Base-by-base conservation (phyloP, 371 early-diverging fungal species). In the Batkoa obscura region DNA sequence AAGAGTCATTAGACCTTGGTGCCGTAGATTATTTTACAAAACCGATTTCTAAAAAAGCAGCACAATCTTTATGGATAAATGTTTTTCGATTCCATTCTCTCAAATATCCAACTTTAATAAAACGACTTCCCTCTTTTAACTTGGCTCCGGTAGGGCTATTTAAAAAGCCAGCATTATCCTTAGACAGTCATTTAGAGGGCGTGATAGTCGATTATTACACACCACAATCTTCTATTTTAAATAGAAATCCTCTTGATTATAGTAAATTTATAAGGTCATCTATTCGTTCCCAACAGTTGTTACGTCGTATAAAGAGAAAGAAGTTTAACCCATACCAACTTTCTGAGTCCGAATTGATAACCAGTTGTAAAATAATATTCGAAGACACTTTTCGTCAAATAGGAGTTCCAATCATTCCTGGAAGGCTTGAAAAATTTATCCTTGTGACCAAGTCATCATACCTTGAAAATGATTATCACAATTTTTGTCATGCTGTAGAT, bases 401-500 rank as follows among this genome's bases (percentile, higher is more conserved):
- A 5, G 31, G 31, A 8, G 31, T 53, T 17, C 23, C 53, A 5
- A 15, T 37, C 30, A 31, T 23, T 41, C 17, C 15, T 15, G 38
- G 6, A 9, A 13, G 13, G 23, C 53, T 53, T 8, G 13, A 53
- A 6, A 13, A 39, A 39, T 38, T 53, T 13, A 53, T 53, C 35
- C 41, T 37, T 5, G 53, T 41, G 31, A 30, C 32, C 30, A 13
- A 39, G n/a, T 10, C 35, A 15, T 34, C 38, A 17, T 53, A 53
- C 32, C 39, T 53, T 6, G 39, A 34, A 8, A 88, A 87, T 62
- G 79, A 83, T 12, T 86, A 86, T 63, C 89, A 89, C 66, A 87
- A 86, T 69, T 83, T 86, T 65, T 73, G 74, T 31, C 89, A 89
- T 68, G 87, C 89, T 1, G 80, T 86, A 9, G 89, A 89, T 64